Conservation (phyloP, 139 green algal genomes). For the Tetradesmus lagerheimii region DNA sequence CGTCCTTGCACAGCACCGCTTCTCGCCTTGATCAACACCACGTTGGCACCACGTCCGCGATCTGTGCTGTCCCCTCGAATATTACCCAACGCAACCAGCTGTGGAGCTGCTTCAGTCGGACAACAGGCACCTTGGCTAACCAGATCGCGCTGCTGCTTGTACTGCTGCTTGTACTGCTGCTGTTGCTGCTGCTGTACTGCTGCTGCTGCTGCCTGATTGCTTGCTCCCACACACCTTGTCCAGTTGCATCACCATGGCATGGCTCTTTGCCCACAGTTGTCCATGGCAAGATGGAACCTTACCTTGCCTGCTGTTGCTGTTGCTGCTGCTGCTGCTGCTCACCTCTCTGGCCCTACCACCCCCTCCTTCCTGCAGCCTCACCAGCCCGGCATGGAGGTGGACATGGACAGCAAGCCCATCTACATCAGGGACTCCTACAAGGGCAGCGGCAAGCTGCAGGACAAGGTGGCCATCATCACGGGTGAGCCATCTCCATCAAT, state of each 20-base stretch:
- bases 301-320: not conserved
- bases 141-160: not conserved
- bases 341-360: no score
- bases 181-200: not conserved
- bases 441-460: slow-evolving; percentile 60
- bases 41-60: no score
- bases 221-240: no score
- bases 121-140: no score
- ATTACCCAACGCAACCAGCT: no score
- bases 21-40: not conserved
- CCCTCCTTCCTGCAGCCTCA: not conserved
- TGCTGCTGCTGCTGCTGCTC: not conserved
- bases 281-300: no score
- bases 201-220: no score
- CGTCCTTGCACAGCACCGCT: not conserved
- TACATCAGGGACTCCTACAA: slow-evolving; percentile 61
- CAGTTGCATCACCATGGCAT: no score
- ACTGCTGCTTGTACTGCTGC: no score
- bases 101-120: no score
- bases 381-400: slow-evolving; percentile 55
- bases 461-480: slow-evolving; percentile 61
- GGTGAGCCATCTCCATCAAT: not conserved
- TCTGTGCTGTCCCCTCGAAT: no score
- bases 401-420: slow-evolving; percentile 53
- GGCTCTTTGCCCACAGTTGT: no score